A percentile compares a stretch with the other conserved stretches of the same genome.
phyloP scores from a whole-genome alignment of 1,139 yeast genomes.

The Geotrichum fermentans region DNA sequence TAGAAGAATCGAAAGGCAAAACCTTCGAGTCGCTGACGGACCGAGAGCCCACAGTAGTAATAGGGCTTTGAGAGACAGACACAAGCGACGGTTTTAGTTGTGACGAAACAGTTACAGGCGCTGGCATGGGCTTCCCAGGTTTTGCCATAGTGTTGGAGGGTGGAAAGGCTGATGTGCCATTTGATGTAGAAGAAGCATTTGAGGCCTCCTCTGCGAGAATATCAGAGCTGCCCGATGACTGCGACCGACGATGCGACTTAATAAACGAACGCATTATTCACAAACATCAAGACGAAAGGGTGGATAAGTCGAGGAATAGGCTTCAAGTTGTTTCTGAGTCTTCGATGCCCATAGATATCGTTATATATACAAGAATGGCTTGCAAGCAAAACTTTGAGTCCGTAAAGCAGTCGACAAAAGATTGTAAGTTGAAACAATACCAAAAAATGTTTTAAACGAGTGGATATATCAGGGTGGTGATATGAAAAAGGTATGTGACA shows the following conservation, averaged over 20 bases:
- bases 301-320: background rate
- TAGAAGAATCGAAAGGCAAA: background rate
- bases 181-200: background rate
- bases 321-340: no score
- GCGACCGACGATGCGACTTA: constrained; percentile 26
- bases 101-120: background rate
- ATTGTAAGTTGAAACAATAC: constrained; percentile 7
- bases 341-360: no score
- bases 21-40: constrained; percentile 1
- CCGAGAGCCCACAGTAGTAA: background rate
- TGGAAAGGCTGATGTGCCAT: background rate
- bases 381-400: background rate
- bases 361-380: background rate
- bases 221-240: constrained; percentile 20
- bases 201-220: constrained; percentile 1
- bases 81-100: background rate
- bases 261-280: constrained; percentile 27
- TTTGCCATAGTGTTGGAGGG: background rate
- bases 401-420: background rate
- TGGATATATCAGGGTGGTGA: constrained; percentile 8
- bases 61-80: background rate
- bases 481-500: background rate
- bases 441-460: constrained; percentile 8
- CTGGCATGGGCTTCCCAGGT: background rate
- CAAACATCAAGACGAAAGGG: background rate